Evolutionary conservation across 192 early-diverging fungal genomes (phyloP), one percentile per base, ranked within the genome.

Genomic region (Neocallimastix lanati): DNA sequence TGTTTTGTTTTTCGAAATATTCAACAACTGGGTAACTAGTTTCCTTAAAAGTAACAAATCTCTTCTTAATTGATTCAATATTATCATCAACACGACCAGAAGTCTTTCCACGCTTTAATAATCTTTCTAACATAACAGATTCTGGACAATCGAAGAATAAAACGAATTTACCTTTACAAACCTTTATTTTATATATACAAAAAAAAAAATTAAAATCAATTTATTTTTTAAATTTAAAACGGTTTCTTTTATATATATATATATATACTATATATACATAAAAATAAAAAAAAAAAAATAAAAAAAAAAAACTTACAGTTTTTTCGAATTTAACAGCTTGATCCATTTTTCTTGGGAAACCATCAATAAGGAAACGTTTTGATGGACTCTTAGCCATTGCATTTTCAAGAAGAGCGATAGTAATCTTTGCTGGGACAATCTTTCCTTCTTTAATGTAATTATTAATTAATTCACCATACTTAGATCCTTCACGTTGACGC

Each of bases 91-190:
- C 84, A 29, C 98, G 88, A 1, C 98, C 98, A 78, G 92, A 93
- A 29, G 93, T 98, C 83, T 98, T 93, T 13, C 96, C 97, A 81
- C 98, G 91, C 83, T 97, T 94, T 85, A 96, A 82, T 80, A 99
- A 85, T 33, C 98, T 92, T 84, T 90, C 87, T 58, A 96, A 85
- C 93, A 99, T 92, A 78, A 93, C 92, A 38, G 93, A 87, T 85
- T 99, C 96, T 21, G 95, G 92, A 85, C 96, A 98, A 79, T 97
- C 95, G 87, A 96, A 96, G 89, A 93, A 97, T 58, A 98, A 83
- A 0, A 96, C 92, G 78, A 91, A 85, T 80, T 93, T 89, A 37
- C 91, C 86, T 81, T 87, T 83, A 50, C 88, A 88, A 28, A 95
- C 90, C 91, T 90, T 77, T 33, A 5, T 78, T 77, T 78, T 12